phyloP scores from a whole-genome alignment of 2,329 filamentous ascomycete genomes.

The Pestalotiopsis fici region DNA sequence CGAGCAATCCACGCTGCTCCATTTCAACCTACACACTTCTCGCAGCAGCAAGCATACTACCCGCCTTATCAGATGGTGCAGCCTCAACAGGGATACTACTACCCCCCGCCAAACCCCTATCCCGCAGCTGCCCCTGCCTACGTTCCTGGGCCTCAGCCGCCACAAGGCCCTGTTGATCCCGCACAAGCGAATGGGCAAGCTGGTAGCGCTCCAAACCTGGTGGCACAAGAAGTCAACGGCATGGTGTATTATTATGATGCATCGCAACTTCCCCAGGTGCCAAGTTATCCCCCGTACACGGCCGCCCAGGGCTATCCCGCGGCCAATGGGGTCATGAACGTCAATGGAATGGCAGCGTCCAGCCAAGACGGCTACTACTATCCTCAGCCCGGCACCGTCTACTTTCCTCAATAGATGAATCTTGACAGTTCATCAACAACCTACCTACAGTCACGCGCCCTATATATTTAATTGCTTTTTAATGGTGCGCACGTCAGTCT shows the following conservation, averaged over 20 bases:
- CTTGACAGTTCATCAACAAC: too few relatives aligned
- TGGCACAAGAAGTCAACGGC: conserved; percentile 88
- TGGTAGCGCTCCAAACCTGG: conserved; percentile 57
- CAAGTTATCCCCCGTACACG: conserved; percentile 48
- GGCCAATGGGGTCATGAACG: conserved; percentile 59
- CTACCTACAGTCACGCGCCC: not conserved
- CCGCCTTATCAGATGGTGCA: conserved; percentile 61
- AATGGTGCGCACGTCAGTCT: not conserved
- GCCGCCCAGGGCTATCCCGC: conserved; percentile 53
- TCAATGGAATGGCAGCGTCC: conserved; percentile 79
- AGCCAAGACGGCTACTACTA: conserved; percentile 73
- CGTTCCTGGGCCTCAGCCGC: conserved; percentile 51
- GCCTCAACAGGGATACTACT: conserved; percentile 67
- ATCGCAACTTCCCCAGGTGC: conserved; percentile 64
- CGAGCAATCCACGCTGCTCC: conserved; percentile 86
- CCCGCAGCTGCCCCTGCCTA: conserved; percentile 54
- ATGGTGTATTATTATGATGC: conserved; percentile 96
- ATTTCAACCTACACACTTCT: conserved; percentile 77
- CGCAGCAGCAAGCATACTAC: conserved; percentile 61
- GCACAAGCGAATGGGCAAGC: conserved; percentile 44
- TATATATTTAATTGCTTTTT: conserved; percentile 13
- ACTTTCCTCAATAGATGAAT: conserved; percentile 58
- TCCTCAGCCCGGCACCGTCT: conserved; percentile 60
- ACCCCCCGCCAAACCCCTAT: conserved; percentile 47
- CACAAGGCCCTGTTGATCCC: conserved; percentile 29